Base-by-base conservation (phyloP, 1,284 basidiomycete species). In the Ustilago cynodontis region DNA sequence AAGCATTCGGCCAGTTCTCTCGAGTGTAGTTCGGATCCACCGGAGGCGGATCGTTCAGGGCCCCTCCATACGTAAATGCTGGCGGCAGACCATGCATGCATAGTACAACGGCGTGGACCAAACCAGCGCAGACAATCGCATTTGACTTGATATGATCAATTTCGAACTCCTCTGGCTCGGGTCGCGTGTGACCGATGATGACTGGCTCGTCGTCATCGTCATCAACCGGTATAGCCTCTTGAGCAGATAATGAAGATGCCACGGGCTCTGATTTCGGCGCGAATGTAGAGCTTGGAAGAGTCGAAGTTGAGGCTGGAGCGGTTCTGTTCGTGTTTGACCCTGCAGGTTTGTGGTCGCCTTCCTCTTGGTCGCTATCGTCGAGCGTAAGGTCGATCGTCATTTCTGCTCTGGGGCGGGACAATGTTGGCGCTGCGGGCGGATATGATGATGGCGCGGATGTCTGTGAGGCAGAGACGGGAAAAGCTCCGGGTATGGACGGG, bases 71-170 rank as follows among this genome's bases (percentile, higher is more conserved):
- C 2, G 72, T 77, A 29, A 79, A 64, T 5, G 60, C n/a, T 9
- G 62, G 73, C 13, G 83, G 82, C 1, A 83, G 43, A 22, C 81
- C 82, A 26, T 81, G 76, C 65, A 80, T 78, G 63, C 80, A 80
- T 24, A 83, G 64, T 24, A 86, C 80, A 13, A 74, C 70, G 16
- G 79, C 78, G 22, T 68, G 55, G 33, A 86, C 67, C 43, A 83
- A 47, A 14, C 84, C 84, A 0, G 83, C 66, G 56, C 84, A 86
- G 24, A 85, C 80, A 59, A 81, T 61, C 9, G 71, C 73, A 41
- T 78, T 71, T 11, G 69, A 74, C 41, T 61, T 62, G 47, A 64
- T 49, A 35, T 78, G 67, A 33, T 81, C 74, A 35, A 77, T 63
- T 51, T 71, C 61, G 54, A 80, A 59, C 26, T 75, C 77, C 16